Conservation (phyloP, 148 eudicot species). For the Nepenthes gracilis region DNA sequence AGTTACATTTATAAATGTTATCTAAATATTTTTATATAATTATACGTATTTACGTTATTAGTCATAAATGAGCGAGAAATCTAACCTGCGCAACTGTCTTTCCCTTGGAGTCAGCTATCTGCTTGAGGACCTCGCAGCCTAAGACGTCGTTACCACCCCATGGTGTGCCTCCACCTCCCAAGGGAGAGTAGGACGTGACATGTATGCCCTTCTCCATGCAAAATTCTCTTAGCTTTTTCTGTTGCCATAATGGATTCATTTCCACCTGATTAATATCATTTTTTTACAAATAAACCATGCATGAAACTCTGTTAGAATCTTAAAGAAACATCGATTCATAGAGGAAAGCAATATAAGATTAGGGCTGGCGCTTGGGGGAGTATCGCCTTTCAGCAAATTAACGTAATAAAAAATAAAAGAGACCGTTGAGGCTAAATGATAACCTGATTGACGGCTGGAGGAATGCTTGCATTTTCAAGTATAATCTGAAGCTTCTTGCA, state of each 20-base stretch:
- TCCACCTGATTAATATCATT: conserved; percentile 9
- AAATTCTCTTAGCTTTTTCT: conserved; percentile 4
- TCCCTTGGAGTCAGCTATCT: conserved; percentile 3
- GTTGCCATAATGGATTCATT: conserved; percentile 18
- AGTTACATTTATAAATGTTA: too few species aligned
- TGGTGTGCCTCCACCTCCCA: conserved; percentile 5
- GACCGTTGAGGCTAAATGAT: neutral
- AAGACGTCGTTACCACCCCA: conserved; percentile 6
- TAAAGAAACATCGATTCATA: too few species aligned
- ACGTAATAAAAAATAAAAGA: neutral
- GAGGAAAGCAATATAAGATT: too few species aligned
- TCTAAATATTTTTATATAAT: too few species aligned
- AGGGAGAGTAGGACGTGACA: conserved; percentile 11
- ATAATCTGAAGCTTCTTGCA: conserved; percentile 22
- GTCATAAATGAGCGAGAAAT: too few species aligned
- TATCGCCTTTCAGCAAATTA: too few species aligned
- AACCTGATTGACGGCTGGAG: conserved; percentile 30
- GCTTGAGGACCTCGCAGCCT: conserved; percentile 2
- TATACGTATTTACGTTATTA: too few species aligned
- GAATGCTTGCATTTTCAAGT: conserved; percentile 11
- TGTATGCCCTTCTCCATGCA: conserved; percentile 12
- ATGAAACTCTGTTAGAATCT: too few species aligned
- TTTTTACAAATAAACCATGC: too few species aligned
- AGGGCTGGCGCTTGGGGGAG: too few species aligned
- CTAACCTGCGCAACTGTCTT: conserved; percentile 7